Evolutionary conservation across 805 yeast genomes (phyloP), one percentile per base, ranked within the genome.

Genomic region (Peterozyma xylosa): DNA sequence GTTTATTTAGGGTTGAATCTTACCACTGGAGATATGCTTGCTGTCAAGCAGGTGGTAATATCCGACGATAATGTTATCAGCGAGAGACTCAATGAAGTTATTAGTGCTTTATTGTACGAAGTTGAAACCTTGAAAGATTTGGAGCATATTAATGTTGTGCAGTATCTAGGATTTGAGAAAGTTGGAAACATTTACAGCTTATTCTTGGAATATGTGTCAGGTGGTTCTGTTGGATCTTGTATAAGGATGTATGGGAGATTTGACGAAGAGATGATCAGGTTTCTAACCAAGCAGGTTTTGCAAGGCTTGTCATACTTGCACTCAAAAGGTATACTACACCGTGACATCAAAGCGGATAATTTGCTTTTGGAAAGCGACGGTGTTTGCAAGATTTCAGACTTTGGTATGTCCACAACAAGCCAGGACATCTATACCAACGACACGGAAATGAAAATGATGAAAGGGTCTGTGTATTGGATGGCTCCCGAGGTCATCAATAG

Each of bases 401-500:
- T 93, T 66, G 99, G 99, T 38, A 93, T 93, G 42, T 89, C 97
- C 36, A 90, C 88, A 59, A 78, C 80, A 55, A 78, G 88, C 11
- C 75, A 80, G 38, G 90, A 93, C 58, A 86, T 91, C 18, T 91
- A 93, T 59, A 81, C 86, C 30, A 89, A 93, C 60, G 81, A 87
- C 54, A 88, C 96, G 3, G 96, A 88, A 44, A 86, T 90, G 96
- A 90, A 97, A 11, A 88, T 87, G 95, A 60, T 63, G 49, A 96
- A 95, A 63, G 99, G 99, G 18, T 90, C 99, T 0, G 88, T 95
- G 1, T 93, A 90, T 61, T 93, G 99, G 99, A 93, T 93, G 99
- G 99, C 99, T 1, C 99, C 99, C 0, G 99, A 93, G 58, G 96
- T 95, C 50, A 89, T 93, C 41, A 91, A 89, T 58, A 88, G 87